A percentile compares a stretch with the other conserved stretches of the same genome.
Conservation (phyloP, 2,329 filamentous ascomycete genomes). For the Curvularia eragrostidis region DNA sequence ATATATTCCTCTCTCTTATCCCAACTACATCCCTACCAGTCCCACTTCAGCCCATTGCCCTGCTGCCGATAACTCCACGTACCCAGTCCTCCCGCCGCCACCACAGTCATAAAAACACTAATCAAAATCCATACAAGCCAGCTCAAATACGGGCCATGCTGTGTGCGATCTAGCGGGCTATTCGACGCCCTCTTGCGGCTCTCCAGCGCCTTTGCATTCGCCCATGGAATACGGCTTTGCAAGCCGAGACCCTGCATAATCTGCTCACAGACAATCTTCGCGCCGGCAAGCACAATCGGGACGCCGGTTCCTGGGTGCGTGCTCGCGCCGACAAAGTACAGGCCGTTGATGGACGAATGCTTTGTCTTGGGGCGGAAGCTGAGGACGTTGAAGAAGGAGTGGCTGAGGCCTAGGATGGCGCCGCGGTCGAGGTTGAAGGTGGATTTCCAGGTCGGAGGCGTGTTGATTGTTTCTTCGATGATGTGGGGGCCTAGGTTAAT, state of each 20-base stretch:
- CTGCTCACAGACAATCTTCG: conserved; percentile 66
- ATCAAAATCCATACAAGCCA: conserved; percentile 29
- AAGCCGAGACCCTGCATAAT: conserved; percentile 51
- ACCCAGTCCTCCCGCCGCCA: neutral
- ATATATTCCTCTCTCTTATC: too few relatives aligned
- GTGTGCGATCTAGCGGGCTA: conserved; percentile 26
- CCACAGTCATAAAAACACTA: conserved; percentile 13
- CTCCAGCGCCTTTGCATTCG: conserved; percentile 6
- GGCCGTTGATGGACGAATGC: conserved; percentile 57
- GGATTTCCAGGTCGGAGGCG: conserved; percentile 68
- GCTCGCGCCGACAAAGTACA: conserved; percentile 77
- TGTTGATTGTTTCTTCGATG: conserved; percentile 69
- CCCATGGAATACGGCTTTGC: conserved; percentile 51
- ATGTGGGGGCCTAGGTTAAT: conserved; percentile 61
- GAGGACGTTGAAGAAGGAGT: conserved; percentile 77
- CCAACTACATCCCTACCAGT: conserved; percentile 1
- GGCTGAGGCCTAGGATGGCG: conserved; percentile 73
- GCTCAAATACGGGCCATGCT: conserved; percentile 20
- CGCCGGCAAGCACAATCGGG: conserved; percentile 73
- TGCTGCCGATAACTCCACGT: conserved; percentile 3
- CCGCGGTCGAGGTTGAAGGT: conserved; percentile 78
- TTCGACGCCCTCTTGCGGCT: conserved; percentile 4
- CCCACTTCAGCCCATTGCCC: conserved; percentile 2
- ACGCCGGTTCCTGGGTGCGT: conserved; percentile 80
- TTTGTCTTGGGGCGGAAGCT: conserved; percentile 68